Base-by-base conservation (phyloP, 768 basidiomycete genomes). In the Pleurotus platypus region DNA sequence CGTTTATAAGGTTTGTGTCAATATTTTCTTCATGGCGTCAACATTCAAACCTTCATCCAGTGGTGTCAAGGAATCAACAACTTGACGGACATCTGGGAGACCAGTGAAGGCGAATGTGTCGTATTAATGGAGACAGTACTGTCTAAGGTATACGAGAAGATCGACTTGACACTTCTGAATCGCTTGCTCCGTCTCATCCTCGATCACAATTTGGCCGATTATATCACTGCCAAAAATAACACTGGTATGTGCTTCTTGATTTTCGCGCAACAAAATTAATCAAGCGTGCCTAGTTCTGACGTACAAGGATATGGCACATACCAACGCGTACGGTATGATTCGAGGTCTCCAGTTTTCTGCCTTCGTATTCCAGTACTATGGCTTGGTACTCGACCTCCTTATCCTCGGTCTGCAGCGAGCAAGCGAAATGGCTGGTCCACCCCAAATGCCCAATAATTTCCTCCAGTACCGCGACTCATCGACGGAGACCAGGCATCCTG, bases 41-140 rank as follows among this genome's bases (percentile, higher is more conserved):
- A 5, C 12, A 47, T 9, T 57, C 54, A 24, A 27, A 39, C 40
- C 49, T n/a, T 55, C 27, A 13, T 56, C 40, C 47, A 20, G 81
- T 98, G 96, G 96, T 96, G 94, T 67, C 96, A 98, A 75, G 97
- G 97, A 42, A 95, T 98, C 79, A 98, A 98, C 75, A 99, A 99
- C 71, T 71, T 98, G 69, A 94, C 91, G 2, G 96, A 99, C 58
- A 86, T 99, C 40, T 99, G 97, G 97, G 97, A 98, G 74, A 98
- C 95, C 0, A 84, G 86, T 58, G 95, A 99, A 65, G 97, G 97
- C 61, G 96, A 98, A 75, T 98, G 94, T 72, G 90, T 93, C 64
- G 97, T 98, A 45, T 80, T 99, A 77, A 98, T 98, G 95, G 97
- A 99, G 77, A 99, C 97, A 0, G 93, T 96, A 5, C 80, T 97